These are phyloP conservation scores for Scytalidium sp. DNA, from an alignment of 2,329 filamentous ascomycete species.

Conservation along the genomic window DNA sequence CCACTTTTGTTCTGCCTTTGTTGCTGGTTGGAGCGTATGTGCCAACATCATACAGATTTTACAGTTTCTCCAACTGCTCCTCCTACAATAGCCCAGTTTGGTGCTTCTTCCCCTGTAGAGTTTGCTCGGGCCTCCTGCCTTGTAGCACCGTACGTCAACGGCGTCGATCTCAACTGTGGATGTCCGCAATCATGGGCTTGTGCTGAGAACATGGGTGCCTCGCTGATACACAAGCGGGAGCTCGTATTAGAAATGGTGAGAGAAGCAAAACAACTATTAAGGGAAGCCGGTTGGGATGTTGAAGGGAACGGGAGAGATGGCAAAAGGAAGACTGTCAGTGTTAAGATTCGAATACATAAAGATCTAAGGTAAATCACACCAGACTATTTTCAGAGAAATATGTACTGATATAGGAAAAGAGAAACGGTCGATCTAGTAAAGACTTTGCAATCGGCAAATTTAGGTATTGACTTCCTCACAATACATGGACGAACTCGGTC, in stretches of 20 bases:
- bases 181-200: conserved; percentile 74
- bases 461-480: conserved; percentile 62
- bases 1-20: conserved; percentile 14
- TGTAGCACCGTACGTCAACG: conserved; percentile 58
- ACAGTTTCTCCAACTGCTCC: conserved; percentile 54
- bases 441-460: conserved; percentile 52
- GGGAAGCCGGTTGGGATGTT: conserved; percentile 45
- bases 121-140: conserved; percentile 60
- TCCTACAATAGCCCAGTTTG: conserved; percentile 66
- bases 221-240: conserved; percentile 63
- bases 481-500: conserved; percentile 64
- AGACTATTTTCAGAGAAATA: too few relatives aligned
- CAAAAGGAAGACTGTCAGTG: conserved; percentile 52
- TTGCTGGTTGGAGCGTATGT: conserved; percentile 6
- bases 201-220: conserved; percentile 63
- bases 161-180: conserved; percentile 70
- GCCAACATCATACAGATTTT: conserved; percentile 45
- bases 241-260: conserved; percentile 65
- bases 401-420: conserved; percentile 4
- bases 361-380: conserved; percentile 43
- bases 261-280: conserved; percentile 51
- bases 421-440: conserved; percentile 58
- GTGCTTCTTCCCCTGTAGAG: conserved; percentile 58
- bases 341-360: conserved; percentile 68
- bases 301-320: conserved; percentile 19